A percentile compares a stretch with the other conserved stretches of the same genome.
These are phyloP conservation scores for Thelephora terrestris DNA, from an alignment of 1,284 basidiomycete species.

Conservation along the genomic window DNA sequence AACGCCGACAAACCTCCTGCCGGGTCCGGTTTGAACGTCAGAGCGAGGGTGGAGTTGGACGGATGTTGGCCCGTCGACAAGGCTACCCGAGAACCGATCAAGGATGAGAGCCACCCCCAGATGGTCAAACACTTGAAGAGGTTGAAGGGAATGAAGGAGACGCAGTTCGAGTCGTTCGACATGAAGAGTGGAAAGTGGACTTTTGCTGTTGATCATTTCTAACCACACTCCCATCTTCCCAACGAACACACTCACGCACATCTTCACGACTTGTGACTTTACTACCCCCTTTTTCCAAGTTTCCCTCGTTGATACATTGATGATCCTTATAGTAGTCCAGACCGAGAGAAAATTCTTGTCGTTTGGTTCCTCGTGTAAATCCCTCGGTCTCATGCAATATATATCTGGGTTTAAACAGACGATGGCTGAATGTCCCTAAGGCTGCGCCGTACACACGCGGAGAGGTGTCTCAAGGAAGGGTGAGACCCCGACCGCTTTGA, in stretches of 20 bases:
- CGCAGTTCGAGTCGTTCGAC: constrained; percentile 79
- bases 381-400: too few relatives aligned
- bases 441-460: too few relatives aligned
- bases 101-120: constrained; percentile 67
- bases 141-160: constrained; percentile 78
- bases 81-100: constrained; percentile 84
- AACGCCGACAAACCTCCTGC: constrained; percentile 71
- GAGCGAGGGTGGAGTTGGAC: constrained; percentile 71
- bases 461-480: too few relatives aligned
- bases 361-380: too few relatives aligned
- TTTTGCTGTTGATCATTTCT: constrained; percentile 92
- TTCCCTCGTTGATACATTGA: too few relatives aligned
- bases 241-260: neutral
- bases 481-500: too few relatives aligned
- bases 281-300: too few relatives aligned
- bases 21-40: constrained; percentile 86
- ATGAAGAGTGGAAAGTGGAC: constrained; percentile 82
- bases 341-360: too few relatives aligned
- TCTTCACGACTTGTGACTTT: too few relatives aligned
- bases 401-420: too few relatives aligned
- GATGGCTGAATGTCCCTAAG: too few relatives aligned
- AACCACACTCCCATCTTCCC: constrained; percentile 8
- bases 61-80: constrained; percentile 89
- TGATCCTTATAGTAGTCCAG: too few relatives aligned
- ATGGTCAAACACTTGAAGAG: constrained; percentile 76